Evolutionary conservation across 2,329 filamentous ascomycete genomes (phyloP), one percentile per base, ranked within the genome.

Genomic region (Trichoderma endophyticum): DNA sequence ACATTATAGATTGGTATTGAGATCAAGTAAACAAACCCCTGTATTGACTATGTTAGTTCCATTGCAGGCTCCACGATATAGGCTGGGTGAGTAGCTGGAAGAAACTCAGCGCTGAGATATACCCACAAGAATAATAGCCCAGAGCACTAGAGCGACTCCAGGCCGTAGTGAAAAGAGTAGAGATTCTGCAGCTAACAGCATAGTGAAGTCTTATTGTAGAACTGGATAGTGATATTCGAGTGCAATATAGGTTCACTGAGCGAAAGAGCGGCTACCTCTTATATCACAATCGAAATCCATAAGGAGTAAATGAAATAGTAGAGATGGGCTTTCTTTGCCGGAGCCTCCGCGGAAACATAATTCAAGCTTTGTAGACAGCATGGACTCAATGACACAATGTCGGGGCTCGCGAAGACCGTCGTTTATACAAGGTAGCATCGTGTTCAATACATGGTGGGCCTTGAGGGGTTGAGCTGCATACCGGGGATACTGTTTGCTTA

Each of bases 401-500:
- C 39, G 18, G n/a, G 51, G 28, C 26, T 65, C 51, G 6, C 24
- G 9, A 32, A 48, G 4, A 11, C 61, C 61, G 15, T 15, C 34
- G 51, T 54, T 32, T 15, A 54, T 21, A 34, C 39, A 34, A 51
- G 28, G 39, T 34, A 24, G 28, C 15, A 65, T 65, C 39, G 11
- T 32, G 28, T n/a, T 21, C 14, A 54, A 24, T 32, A 32, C 1
- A 39, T 4, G 26, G 62, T 34, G 89, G 89, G 0, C 83, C 93
- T 12, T 84, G 91, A 75, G 7, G 51, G 51, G 21, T 24, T 56
- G 51, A 6, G n/a, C 7, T 26, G 21, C 5, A 14, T 21, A 9
- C 54, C 54, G 2, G 12, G 51, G 24, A 56, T 28, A 12, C n/a
- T 12, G 12, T 9, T 30, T 26, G n/a, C n/a, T 21, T 51, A 51